Evolutionary conservation across 106 monocot genomes (phyloP).

Genomic region (Allium cepa): DNA sequence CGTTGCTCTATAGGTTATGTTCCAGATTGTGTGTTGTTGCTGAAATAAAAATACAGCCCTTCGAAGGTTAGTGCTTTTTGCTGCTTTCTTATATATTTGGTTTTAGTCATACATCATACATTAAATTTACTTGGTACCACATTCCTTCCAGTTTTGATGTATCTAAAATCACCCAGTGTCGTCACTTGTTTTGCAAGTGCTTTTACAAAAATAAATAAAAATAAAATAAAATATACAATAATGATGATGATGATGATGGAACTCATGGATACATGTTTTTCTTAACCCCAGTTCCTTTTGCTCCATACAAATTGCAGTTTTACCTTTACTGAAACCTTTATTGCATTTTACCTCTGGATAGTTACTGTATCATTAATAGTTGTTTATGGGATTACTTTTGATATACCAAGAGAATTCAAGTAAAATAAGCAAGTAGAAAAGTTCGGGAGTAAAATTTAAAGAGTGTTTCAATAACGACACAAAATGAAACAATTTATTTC

Average conservation of each 20-base stretch:
- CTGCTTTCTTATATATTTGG: background rate
- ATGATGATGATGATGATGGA: background rate
- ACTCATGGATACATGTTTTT: no score
- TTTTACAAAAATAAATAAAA: background rate
- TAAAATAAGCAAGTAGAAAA: background rate
- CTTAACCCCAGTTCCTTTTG: background rate
- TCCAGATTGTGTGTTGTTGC: slow-evolving; percentile 55
- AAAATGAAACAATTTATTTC: background rate
- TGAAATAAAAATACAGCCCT: slow-evolving; percentile 76
- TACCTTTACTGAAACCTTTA: slow-evolving; percentile 1
- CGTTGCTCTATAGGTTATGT: slow-evolving; percentile 49
- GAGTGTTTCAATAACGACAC: no score
- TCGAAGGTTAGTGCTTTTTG: slow-evolving; percentile 49
- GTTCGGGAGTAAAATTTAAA: no score
- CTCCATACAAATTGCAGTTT: background rate
- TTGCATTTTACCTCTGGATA: background rate
- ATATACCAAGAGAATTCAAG: background rate
- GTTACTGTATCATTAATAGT: background rate
- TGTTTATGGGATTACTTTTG: background rate
- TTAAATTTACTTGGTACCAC: no score
- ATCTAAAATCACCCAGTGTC: background rate
- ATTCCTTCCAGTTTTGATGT: slow-evolving; percentile 1
- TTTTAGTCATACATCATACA: no score
- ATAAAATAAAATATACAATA: background rate
- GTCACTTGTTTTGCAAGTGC: background rate